phyloP scores from a whole-genome alignment of 176 grass and related monocot species.

The Triticum aestivum region IWGSC_CS_RefSeq_v2.1 NC_057795.1:358270169-358270668 shows the following conservation, averaged over 20 bases:
- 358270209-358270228: not conserved
- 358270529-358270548: not conserved
- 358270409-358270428: conserved; percentile 23
- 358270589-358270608: not conserved
- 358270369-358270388: not conserved
- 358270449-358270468: conserved; percentile 1
- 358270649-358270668: not conserved
- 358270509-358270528: not conserved
- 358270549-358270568: conserved; percentile 2
- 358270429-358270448: conserved; percentile 1
- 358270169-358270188: not conserved
- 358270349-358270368: not conserved
- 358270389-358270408: not conserved
- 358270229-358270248: not conserved
- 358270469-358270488: conserved; percentile 19
- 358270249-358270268: conserved; percentile 9
- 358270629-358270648: not conserved
- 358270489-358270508: conserved; percentile 16
- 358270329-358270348: not conserved
- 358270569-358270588: not conserved
- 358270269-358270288: not conserved
- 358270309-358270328: not conserved
- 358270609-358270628: not conserved
- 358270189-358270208: not conserved
- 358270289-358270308: not conserved